phyloP scores from a whole-genome alignment of 805 yeast genomes.

The Suhomyces vadensis region DNA sequence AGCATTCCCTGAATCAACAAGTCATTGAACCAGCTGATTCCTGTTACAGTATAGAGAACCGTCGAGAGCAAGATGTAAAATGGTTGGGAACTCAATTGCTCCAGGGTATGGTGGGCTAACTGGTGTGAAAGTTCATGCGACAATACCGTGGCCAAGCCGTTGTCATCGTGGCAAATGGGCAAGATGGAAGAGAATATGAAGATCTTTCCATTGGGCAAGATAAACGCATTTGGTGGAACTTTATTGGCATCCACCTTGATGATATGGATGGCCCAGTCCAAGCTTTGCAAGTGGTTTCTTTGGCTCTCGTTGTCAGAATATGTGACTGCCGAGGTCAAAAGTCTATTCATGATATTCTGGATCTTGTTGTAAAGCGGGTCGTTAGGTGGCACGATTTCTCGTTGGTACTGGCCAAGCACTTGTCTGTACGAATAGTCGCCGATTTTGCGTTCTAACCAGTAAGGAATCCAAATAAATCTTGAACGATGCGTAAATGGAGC shows the following conservation, averaged over 20 bases:
- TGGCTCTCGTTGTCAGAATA: constrained; percentile 26
- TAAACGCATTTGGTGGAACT: constrained; percentile 94
- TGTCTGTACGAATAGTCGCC: constrained; percentile 68
- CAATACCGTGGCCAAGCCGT: constrained; percentile 92
- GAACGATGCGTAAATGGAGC: constrained; percentile 80
- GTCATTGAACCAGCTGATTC: constrained; percentile 53
- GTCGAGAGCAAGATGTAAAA: constrained; percentile 57
- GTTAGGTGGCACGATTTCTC: constrained; percentile 55
- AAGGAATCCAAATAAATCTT: constrained; percentile 72
- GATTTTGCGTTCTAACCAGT: constrained; percentile 58
- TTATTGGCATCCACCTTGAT: constrained; percentile 57
- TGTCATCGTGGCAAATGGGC: constrained; percentile 76
- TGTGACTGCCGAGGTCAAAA: constrained; percentile 59
- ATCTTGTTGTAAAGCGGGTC: constrained; percentile 64
- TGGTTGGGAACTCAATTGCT: constrained; percentile 77
- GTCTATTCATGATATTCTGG: constrained; percentile 58
- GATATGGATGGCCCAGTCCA: constrained; percentile 80
- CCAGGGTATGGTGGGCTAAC: constrained; percentile 88
- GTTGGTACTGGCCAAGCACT: constrained; percentile 54
- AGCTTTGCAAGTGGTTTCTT: constrained; percentile 38
- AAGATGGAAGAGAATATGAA: constrained; percentile 82
- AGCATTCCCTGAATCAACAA: constrained; percentile 56
- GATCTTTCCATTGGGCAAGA: constrained; percentile 93
- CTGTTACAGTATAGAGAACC: constrained; percentile 59
- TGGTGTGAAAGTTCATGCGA: constrained; percentile 95